Evolutionary conservation across 176 grass and related monocot genomes (phyloP).

Genomic region (Lolium multiflorum): DNA sequence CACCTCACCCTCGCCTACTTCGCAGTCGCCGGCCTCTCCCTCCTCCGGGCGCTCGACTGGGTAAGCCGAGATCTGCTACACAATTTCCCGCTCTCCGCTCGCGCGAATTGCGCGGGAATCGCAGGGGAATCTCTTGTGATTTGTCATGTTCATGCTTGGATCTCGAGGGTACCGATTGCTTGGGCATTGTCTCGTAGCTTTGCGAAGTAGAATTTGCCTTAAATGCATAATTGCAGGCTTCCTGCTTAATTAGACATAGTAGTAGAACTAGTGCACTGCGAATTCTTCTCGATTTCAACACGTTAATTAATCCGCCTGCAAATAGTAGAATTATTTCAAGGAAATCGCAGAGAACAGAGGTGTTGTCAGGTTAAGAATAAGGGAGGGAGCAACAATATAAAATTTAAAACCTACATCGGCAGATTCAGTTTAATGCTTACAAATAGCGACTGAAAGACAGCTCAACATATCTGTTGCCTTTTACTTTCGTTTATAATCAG

Average conservation of each 20-base stretch:
- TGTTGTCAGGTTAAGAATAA: background rate
- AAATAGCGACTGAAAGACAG: background rate
- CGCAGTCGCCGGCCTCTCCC: slow-evolving; percentile 67
- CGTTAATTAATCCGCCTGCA: background rate
- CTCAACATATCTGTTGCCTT: background rate
- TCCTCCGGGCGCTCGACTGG: slow-evolving; percentile 67
- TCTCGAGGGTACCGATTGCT: slow-evolving; percentile 8
- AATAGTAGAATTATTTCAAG: background rate
- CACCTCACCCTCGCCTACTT: slow-evolving; percentile 94
- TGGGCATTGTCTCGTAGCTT: no score
- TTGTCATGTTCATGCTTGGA: background rate
- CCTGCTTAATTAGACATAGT: background rate
- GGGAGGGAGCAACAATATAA: background rate
- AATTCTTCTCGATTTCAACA: background rate
- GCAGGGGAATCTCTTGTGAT: no score
- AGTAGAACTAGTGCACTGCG: background rate
- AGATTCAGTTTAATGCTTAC: background rate
- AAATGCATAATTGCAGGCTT: no score
- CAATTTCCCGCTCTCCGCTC: background rate
- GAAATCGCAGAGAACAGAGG: background rate
- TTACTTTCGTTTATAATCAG: background rate
- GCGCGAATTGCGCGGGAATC: background rate
- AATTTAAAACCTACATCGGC: background rate
- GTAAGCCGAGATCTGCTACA: slow-evolving; percentile 25
- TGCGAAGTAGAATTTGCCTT: no score